phyloP scores from a whole-genome alignment of 176 grass and related monocot species.

The Zoysia pacifica region DNA sequence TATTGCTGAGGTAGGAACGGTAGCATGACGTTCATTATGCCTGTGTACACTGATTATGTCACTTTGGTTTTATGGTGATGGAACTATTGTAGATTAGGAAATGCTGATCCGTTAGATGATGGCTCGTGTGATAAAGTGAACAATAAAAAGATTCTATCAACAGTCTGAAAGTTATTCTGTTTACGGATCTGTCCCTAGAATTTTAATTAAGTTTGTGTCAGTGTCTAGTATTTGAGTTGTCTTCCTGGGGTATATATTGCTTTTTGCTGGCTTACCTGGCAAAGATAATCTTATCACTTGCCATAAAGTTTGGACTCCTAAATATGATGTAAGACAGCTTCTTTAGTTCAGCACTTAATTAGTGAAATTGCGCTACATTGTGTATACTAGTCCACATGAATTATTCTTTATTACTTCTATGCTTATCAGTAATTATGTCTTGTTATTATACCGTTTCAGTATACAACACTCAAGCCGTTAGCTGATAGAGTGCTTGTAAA shows the following conservation, averaged over 20 bases:
- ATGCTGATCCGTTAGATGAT: not conserved
- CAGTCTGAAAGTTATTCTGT: not conserved
- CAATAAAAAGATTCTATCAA: not conserved
- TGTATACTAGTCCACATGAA: not conserved
- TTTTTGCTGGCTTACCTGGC: not conserved
- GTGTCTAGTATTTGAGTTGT: not conserved
- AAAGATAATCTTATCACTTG: conserved; percentile 7
- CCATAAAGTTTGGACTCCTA: not conserved
- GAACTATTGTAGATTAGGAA: not conserved
- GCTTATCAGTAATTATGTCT: not conserved
- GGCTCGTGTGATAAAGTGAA: not conserved
- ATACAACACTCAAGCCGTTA: conserved; percentile 79
- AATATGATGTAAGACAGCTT: not conserved
- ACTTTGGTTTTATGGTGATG: not conserved
- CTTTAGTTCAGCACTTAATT: not conserved
- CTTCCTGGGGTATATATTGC: not conserved
- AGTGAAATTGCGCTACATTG: not conserved
- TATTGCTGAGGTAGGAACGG: not conserved
- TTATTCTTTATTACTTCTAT: conserved; percentile 5
- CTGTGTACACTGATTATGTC: not conserved
- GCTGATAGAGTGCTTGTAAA: conserved; percentile 80
- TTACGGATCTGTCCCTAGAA: not conserved
- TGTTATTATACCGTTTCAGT: conserved; percentile 44
- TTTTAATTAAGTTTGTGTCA: not conserved
- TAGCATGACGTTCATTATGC: not conserved